Evolutionary conservation across 495 filamentous ascomycete genomes (phyloP), one percentile per base, ranked within the genome.

Genomic region (Neurospora sp.): DNA sequence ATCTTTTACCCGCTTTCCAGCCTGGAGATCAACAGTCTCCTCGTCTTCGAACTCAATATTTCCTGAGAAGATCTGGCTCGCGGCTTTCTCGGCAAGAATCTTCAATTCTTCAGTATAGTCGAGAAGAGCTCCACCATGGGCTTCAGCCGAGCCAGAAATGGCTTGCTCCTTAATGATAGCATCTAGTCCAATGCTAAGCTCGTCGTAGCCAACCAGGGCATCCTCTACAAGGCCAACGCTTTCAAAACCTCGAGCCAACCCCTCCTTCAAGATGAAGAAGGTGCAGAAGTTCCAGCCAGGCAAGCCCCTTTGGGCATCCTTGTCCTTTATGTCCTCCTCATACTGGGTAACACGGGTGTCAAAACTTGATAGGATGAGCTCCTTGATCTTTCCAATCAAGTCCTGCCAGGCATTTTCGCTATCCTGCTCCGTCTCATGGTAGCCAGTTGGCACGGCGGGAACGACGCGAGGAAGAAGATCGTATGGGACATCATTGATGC

Each of bases 211-310:
- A 7, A 93, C 91, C 48, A 99, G 83, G 11, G 96, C 94, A 85
- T 99, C 96, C 80, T 98, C 96, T 48, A 98, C 93, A 35, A 99
- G 84, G 8, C 96, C 96, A 14, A 98, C 94, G 81, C 92, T 98
- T 81, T 99, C 96, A 79, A 99, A 97, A 0, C 94, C 96, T 72
- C 92, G 87, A 5, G 94, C 94, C 54, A 99, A 86, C 5, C 96
- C 96, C 79, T 99, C 96, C 77, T 99, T 99, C 18, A 98, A 85
- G 27, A 99, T 92, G 78, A 99, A 99, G 79, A 98, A 99, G 1
- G 96, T 98, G 81, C 95, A 98, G 79, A 98, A 99, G 78, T 99
- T 99, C 96, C 96, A 99, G 0, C 96, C 96, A 4, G 96, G 96
- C 31, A 99, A 82, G 54, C 86, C 88, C 54, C 95, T 89, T 83